Percentiles rank a stretch among this genome's conserved stretches.
Conservation (phyloP, 768 basidiomycete species). For the Trametes punicea region DNA sequence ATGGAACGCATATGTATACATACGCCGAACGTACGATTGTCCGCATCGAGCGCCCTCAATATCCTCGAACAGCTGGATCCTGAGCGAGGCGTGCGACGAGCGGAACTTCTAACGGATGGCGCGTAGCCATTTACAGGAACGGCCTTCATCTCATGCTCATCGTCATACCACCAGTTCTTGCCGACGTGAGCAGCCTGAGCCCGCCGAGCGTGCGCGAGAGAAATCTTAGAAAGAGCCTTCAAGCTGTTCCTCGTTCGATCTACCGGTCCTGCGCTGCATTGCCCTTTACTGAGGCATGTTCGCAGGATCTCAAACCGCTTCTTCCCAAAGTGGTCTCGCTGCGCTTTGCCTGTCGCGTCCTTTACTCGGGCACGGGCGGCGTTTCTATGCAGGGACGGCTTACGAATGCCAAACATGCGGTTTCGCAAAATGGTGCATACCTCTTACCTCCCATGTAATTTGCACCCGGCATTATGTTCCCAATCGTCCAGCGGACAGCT, state of each 20-base stretch:
- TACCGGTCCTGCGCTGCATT: background rate
- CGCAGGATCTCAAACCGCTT: slow-evolving; percentile 54
- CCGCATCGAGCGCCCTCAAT: slow-evolving; percentile 9
- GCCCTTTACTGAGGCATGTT: slow-evolving; percentile 20
- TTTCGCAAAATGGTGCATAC: slow-evolving; percentile 32
- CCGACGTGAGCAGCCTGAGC: no score
- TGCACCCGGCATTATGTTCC: slow-evolving; percentile 52
- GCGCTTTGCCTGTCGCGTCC: slow-evolving; percentile 51
- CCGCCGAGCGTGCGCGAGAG: slow-evolving; percentile 26
- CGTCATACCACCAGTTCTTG: no score
- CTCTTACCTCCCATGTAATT: slow-evolving; percentile 78
- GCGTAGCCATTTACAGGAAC: background rate
- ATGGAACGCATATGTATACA: background rate
- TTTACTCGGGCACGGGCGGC: slow-evolving; percentile 54
- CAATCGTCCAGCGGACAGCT: no score
- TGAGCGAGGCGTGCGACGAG: background rate
- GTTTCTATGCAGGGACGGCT: slow-evolving; percentile 39
- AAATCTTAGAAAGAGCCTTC: slow-evolving; percentile 15
- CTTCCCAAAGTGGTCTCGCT: slow-evolving; percentile 59
- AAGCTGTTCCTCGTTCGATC: background rate
- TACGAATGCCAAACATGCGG: background rate
- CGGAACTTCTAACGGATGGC: background rate
- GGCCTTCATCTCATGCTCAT: no score
- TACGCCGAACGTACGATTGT: background rate
- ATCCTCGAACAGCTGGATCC: slow-evolving; percentile 5